Percentiles rank a stretch among this genome's conserved stretches.
Conservation (phyloP, 148 eudicot species). For the Amaranthus hypochondriacus region DNA sequence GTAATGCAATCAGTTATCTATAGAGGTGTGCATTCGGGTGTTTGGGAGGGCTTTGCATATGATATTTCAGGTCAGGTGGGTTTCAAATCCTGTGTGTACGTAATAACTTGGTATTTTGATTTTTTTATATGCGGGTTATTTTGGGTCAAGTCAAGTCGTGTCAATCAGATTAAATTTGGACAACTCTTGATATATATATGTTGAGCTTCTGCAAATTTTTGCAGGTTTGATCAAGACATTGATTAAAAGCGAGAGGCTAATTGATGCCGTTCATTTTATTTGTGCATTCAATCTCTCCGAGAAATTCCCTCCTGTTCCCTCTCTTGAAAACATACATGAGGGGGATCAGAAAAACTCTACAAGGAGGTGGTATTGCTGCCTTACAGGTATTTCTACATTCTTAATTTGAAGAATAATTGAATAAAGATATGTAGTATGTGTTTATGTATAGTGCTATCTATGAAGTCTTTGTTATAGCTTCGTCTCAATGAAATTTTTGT, state of each 20-base stretch:
- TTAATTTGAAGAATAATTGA: background rate
- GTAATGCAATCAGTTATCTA: slow-evolving; percentile 2
- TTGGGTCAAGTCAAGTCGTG: too few relatives aligned
- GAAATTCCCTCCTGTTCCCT: slow-evolving; percentile 42
- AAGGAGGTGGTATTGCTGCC: slow-evolving; percentile 43
- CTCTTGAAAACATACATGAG: slow-evolving; percentile 49
- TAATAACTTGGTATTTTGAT: too few relatives aligned
- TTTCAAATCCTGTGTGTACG: too few relatives aligned
- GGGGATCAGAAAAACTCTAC: slow-evolving; percentile 52
- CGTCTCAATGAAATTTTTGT: background rate
- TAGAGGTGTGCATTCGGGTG: too few relatives aligned
- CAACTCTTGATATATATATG: too few relatives aligned
- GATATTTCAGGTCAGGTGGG: too few relatives aligned
- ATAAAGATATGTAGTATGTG: background rate
- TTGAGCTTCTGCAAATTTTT: slow-evolving; percentile 12
- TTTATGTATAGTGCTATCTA: background rate
- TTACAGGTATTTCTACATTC: slow-evolving; percentile 32
- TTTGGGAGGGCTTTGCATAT: too few relatives aligned
- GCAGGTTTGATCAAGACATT: slow-evolving; percentile 49
- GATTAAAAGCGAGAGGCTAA: slow-evolving; percentile 36
- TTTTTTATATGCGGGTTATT: too few relatives aligned
- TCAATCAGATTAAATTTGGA: too few relatives aligned
- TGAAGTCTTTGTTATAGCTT: background rate
- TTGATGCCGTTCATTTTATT: slow-evolving; percentile 54
- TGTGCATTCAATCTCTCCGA: slow-evolving; percentile 49